A percentile compares a stretch with the other conserved stretches of the same genome.
Evolutionary conservation across 768 basidiomycete species (phyloP).

Genomic region (Lentinula raphanica): DNA sequence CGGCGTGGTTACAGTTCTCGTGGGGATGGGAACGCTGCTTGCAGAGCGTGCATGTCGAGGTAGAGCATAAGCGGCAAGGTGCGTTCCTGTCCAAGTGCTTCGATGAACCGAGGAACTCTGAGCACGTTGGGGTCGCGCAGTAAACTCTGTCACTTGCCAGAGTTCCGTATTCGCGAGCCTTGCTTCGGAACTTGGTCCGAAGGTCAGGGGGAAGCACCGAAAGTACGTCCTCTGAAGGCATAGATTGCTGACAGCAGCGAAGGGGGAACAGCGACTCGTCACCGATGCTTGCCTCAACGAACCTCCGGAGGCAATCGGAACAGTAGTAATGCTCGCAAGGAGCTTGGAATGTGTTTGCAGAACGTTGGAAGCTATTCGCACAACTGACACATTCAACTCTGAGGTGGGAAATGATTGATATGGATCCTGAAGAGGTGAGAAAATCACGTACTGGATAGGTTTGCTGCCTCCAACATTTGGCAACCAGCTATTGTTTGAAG

Average conservation of each 20-base stretch:
- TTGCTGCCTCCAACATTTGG: neutral
- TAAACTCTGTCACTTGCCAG: constrained; percentile 42
- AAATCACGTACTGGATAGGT: neutral
- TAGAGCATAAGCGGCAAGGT: constrained; percentile 40
- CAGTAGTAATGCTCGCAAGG: constrained; percentile 47
- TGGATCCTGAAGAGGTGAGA: neutral
- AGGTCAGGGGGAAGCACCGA: constrained; percentile 25
- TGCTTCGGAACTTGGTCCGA: constrained; percentile 31
- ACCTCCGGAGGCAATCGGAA: constrained; percentile 31
- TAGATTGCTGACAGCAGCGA: constrained; percentile 40
- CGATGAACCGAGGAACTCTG: constrained; percentile 45
- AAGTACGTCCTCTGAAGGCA: constrained; percentile 23
- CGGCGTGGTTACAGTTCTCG: constrained; percentile 35
- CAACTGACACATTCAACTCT: constrained; percentile 38
- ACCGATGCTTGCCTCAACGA: constrained; percentile 34
- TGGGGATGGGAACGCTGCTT: constrained; percentile 39
- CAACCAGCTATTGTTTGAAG: neutral
- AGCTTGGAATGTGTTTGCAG: constrained; percentile 25
- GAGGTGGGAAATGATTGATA: neutral
- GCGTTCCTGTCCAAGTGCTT: constrained; percentile 13
- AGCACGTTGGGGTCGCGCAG: constrained; percentile 43
- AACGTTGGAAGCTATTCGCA: constrained; percentile 26
- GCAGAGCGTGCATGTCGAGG: constrained; percentile 41
- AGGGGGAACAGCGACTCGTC: constrained; percentile 52
- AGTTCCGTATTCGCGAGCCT: constrained; percentile 41